phyloP scores from a whole-genome alignment of 352 stramenopile genomes.

The Pythium periplocum region DNA sequence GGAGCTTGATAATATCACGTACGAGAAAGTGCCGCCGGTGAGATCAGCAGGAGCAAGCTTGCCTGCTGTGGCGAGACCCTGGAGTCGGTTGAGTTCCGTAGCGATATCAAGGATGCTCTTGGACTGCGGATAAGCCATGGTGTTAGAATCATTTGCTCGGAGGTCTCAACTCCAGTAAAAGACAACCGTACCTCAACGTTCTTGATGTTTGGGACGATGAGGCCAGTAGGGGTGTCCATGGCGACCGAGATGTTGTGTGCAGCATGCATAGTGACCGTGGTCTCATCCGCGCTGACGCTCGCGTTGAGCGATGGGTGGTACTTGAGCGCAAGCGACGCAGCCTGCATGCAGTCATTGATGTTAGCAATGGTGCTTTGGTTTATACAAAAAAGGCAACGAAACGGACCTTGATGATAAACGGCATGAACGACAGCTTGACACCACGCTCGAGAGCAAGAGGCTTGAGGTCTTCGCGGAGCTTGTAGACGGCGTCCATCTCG shows the following conservation, averaged over 20 bases:
- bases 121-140: slow-evolving; percentile 17
- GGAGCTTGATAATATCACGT: slow-evolving; percentile 17
- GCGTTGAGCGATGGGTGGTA: slow-evolving; percentile 94
- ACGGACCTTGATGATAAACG: slow-evolving; percentile 92
- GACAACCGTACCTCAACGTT: slow-evolving; percentile 68
- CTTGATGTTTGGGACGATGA: slow-evolving; percentile 97
- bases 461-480: slow-evolving; percentile 88
- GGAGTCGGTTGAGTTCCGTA: slow-evolving; percentile 84
- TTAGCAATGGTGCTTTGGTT: no score
- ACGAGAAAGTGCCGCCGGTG: slow-evolving; percentile 88
- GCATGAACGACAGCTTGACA: slow-evolving; percentile 94
- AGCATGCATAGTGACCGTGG: slow-evolving; percentile 83
- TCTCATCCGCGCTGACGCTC: slow-evolving; percentile 81
- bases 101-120: slow-evolving; percentile 85
- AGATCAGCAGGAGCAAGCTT: slow-evolving; percentile 87
- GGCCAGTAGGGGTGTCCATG: slow-evolving; percentile 94
- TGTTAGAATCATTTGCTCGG: no score
- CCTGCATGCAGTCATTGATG: slow-evolving; percentile 28
- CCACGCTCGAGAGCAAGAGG: slow-evolving; percentile 62
- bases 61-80: slow-evolving; percentile 70
- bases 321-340: slow-evolving; percentile 90
- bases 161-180: no score
- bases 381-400: neutral
- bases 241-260: slow-evolving; percentile 98
- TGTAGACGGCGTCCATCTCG: slow-evolving; percentile 87